Percentiles rank a stretch among this genome's conserved stretches.
Evolutionary conservation across 495 filamentous ascomycete genomes (phyloP).

Genomic region (Astrothelium subdiscretum): DNA sequence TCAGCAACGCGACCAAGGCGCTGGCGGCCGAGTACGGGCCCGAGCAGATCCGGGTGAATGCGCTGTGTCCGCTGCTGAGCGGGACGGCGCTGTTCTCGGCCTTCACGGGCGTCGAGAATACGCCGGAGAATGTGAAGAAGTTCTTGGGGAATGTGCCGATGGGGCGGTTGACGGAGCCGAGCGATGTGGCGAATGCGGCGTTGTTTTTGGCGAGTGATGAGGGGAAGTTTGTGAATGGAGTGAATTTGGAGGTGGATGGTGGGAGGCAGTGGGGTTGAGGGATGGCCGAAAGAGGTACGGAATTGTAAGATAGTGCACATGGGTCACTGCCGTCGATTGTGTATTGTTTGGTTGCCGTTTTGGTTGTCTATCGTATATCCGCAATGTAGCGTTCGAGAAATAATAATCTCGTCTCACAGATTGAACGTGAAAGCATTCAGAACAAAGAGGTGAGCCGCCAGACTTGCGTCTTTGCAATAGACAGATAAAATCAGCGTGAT

Average conservation of each 20-base stretch:
- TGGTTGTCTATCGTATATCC: no score
- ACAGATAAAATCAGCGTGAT: no score
- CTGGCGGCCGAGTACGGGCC: conserved; percentile 20
- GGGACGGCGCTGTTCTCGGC: conserved; percentile 47
- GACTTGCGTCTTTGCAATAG: no score
- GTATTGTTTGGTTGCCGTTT: no score
- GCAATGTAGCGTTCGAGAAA: no score
- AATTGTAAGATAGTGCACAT: not conserved
- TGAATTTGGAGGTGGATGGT: conserved; percentile 22
- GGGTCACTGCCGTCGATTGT: no score
- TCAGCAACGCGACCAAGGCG: conserved; percentile 18
- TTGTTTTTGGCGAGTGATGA: conserved; percentile 25
- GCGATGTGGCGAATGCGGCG: conserved; percentile 23
- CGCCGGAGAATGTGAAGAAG: conserved; percentile 53
- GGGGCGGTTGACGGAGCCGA: conserved; percentile 19
- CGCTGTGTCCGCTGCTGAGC: conserved; percentile 14
- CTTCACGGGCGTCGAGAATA: conserved; percentile 55
- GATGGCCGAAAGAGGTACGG: not conserved
- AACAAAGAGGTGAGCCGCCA: no score
- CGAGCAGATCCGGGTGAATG: conserved; percentile 20
- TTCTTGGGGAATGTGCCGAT: conserved; percentile 54
- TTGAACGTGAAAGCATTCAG: no score
- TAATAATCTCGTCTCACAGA: no score
- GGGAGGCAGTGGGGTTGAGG: conserved; percentile 9
- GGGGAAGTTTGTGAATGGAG: conserved; percentile 22